Conservation (phyloP, 2,329 filamentous ascomycete species). For the Penicillium janthinellum region DNA sequence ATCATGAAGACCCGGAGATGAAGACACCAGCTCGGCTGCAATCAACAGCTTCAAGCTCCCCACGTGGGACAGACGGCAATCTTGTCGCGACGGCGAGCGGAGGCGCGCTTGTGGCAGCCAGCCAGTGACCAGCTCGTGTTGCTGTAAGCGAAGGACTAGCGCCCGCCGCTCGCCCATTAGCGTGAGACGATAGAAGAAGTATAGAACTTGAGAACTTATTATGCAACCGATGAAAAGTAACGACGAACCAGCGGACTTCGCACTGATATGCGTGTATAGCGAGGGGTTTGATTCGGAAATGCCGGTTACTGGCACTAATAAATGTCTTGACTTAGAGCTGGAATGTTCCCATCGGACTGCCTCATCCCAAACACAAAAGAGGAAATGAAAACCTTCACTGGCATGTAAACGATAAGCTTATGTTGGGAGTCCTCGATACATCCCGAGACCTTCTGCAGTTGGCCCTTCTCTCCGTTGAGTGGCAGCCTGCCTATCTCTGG, state of each 20-base stretch:
- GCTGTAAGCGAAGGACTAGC: conserved; percentile 6
- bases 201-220: not conserved
- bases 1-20: conserved; percentile 1
- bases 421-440: too few relatives aligned
- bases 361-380: too few relatives aligned
- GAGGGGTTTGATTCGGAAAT: conserved; percentile 15
- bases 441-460: too few relatives aligned
- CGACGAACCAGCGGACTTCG: conserved; percentile 27
- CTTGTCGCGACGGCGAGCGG: conserved; percentile 4
- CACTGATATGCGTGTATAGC: conserved; percentile 55
- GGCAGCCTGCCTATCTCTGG: too few relatives aligned
- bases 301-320: not conserved
- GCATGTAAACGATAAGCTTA: too few relatives aligned
- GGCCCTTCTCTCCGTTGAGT: too few relatives aligned
- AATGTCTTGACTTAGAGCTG: not conserved
- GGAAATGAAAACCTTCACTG: too few relatives aligned
- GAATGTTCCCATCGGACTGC: not conserved
- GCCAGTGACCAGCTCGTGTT: not conserved
- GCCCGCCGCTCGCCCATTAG: not conserved
- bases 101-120: not conserved
- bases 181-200: not conserved
- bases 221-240: conserved; percentile 38
- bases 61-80: conserved; percentile 9
- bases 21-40: conserved; percentile 3
- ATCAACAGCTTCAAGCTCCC: conserved; percentile 11